phyloP scores from a whole-genome alignment of 1,139 yeast species.

The Entelexis paramagnoliae region DNA sequence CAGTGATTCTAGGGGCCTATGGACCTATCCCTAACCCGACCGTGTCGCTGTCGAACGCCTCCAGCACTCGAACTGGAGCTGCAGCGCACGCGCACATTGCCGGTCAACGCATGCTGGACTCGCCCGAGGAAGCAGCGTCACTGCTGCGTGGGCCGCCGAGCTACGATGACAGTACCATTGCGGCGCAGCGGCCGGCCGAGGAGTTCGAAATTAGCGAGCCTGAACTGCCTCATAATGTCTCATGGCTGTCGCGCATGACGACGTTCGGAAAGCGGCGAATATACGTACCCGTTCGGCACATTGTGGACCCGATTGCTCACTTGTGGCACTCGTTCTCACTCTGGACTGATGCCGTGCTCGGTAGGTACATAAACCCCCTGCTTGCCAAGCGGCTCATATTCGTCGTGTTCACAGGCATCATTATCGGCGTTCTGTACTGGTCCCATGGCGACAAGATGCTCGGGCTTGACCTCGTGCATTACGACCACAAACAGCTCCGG shows the following conservation, averaged over 20 bases:
- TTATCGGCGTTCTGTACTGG: constrained; percentile 50
- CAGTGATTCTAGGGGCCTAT: background rate
- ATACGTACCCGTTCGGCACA: constrained; percentile 43
- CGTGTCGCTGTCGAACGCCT: background rate
- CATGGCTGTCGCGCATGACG: constrained; percentile 18
- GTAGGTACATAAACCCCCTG: constrained; percentile 71
- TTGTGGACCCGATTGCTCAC: constrained; percentile 58
- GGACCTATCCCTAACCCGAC: background rate
- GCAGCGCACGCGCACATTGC: background rate
- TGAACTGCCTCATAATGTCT: background rate
- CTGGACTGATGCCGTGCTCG: constrained; percentile 46
- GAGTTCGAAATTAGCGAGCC: constrained; percentile 20
- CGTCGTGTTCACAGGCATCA: constrained; percentile 45
- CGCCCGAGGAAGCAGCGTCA: constrained; percentile 10
- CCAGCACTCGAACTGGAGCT: background rate
- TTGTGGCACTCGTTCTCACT: constrained; percentile 39
- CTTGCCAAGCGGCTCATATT: constrained; percentile 63
- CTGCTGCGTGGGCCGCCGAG: constrained; percentile 13
- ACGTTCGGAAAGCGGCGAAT: constrained; percentile 34
- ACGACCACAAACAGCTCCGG: constrained; percentile 9
- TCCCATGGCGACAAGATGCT: constrained; percentile 27
- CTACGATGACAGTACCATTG: constrained; percentile 4
- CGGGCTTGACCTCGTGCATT: constrained; percentile 29
- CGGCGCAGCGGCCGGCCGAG: constrained; percentile 4
- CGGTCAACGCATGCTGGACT: background rate